Base-by-base conservation (phyloP, 768 basidiomycete genomes). In the Boletellus sp. region DNA sequence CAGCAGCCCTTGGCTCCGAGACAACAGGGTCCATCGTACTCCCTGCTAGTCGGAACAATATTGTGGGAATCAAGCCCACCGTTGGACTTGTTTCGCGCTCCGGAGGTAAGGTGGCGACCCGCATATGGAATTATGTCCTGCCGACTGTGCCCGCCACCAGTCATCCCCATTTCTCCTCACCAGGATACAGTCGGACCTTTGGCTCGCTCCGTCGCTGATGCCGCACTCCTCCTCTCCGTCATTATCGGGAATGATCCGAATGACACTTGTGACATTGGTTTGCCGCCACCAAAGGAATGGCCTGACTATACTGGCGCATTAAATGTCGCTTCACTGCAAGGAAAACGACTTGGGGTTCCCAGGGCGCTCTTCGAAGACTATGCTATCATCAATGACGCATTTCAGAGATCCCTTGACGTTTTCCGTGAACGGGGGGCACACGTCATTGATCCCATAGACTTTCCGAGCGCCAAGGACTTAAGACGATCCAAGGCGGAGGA, bases 401-500 rank as follows among this genome's bases (percentile, higher is more conserved):
- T 78, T 57, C 62, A 74, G 13, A 65, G 59, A 15, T 69, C 74
- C 3, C 52, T 79, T 20, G 68, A 66, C 34, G 60, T 64, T 8
- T 64, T 79, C 35, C 63, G 67, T 31, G 44, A 50, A 2, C 63
- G 76, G 8, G 78, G 76, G 11, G 76, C 76, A 15, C 67, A 61
- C 9, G 66, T 86, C 17, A 69, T 85, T 3, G 84, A 87, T 57
- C 82, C 83, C 0, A 80, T 81, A 1, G 80, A 84, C 54, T 66
- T 85, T 19, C 79, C 83, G 0, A 77, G 78, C 38, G 77, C 75
- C 1, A 66, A 74, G 0, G 79, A 79, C 45, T 68, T 82, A 24
- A 53, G 70, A 22, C 51, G 48, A 3, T 77, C 75, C 0, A 72
- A 73, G n/a, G 79, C 80, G 48, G 81, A 85, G 60, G 77, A 71